A percentile compares a stretch with the other conserved stretches of the same genome.
Conservation (phyloP, 2,329 filamentous ascomycete species). For the Ophiocordyceps camponoti-leonardi region DNA sequence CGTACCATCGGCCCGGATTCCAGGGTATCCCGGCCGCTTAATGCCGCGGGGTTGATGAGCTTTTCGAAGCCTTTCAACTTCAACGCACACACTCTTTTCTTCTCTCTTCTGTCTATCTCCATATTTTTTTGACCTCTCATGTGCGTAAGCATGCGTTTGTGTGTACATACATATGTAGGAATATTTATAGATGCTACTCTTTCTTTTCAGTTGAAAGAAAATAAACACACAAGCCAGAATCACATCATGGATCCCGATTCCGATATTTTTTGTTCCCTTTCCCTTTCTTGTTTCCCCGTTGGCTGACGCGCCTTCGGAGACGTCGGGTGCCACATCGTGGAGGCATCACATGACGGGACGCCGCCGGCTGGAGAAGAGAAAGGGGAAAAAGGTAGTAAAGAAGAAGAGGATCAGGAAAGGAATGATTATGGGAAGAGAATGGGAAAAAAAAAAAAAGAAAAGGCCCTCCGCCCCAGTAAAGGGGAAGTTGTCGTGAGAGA, state of each 20-base stretch:
- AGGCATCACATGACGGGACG: constrained; percentile 1
- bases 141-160: neutral
- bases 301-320: neutral
- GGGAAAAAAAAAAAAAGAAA: no score
- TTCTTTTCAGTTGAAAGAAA: neutral
- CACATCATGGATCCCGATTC: neutral
- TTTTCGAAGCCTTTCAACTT: no score
- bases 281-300: neutral
- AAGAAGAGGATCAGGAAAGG: no score
- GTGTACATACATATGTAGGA: neutral
- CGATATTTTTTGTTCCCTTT: neutral
- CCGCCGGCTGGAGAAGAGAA: neutral
- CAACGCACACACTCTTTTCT: no score
- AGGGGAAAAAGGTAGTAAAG: neutral
- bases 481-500: neutral
- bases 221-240: neutral
- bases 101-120: no score
- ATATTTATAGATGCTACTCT: neutral
- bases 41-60: neutral
- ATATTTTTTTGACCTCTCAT: no score
- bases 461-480: no score
- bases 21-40: neutral
- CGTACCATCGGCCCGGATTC: neutral
- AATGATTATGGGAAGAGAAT: no score
- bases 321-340: neutral